A percentile compares a stretch with the other conserved stretches of the same genome.
phyloP scores from a whole-genome alignment of 306 rosid species.

The Vigna reflexopilosa region DNA sequence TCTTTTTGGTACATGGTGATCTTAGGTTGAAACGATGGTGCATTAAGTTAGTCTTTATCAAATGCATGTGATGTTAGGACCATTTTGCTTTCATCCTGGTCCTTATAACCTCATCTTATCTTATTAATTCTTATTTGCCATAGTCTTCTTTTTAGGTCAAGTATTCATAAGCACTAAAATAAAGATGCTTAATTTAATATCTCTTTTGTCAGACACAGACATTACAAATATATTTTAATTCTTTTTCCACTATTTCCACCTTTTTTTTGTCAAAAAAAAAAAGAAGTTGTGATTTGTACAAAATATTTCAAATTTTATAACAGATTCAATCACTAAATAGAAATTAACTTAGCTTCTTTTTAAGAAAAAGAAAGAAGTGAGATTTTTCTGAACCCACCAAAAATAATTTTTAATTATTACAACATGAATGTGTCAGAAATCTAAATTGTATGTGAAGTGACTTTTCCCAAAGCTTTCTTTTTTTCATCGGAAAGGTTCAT shows the following conservation, averaged over 20 bases:
- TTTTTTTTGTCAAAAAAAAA: background rate
- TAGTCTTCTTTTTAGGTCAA: slow-evolving; percentile 4
- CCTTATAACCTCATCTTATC: slow-evolving; percentile 21
- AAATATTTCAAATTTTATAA: background rate
- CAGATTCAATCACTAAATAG: background rate
- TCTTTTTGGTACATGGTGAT: background rate
- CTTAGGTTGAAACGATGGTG: background rate
- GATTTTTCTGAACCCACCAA: too few species aligned
- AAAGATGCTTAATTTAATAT: background rate
- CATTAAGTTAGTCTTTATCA: slow-evolving; percentile 29
- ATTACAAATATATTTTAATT: background rate
- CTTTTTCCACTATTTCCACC: background rate
- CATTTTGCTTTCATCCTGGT: slow-evolving; percentile 18
- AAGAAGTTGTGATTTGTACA: background rate
- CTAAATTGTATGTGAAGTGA: too few species aligned
- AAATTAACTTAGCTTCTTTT: too few species aligned
- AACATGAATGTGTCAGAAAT: too few species aligned
- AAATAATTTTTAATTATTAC: too few species aligned
- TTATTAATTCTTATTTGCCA: background rate
- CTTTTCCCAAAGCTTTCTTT: too few species aligned
- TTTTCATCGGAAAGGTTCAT: too few species aligned
- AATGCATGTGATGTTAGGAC: slow-evolving; percentile 41
- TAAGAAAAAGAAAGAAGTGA: too few species aligned
- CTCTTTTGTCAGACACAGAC: background rate
- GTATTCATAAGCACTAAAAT: background rate